phyloP scores from a whole-genome alignment of 495 filamentous ascomycete genomes.

The Tetracladium setigerum region DNA sequence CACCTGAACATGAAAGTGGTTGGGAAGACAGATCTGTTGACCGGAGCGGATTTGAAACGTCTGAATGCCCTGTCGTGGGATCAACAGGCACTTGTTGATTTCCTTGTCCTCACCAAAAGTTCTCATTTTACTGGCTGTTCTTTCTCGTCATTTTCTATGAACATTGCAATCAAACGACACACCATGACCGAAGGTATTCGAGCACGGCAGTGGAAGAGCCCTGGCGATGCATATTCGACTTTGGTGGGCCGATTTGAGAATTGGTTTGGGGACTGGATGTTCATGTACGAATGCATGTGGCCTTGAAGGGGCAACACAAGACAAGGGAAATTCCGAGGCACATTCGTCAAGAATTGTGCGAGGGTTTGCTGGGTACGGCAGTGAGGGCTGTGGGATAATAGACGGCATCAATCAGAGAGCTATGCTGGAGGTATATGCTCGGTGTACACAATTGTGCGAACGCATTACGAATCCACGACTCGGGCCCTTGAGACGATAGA shows the following conservation, averaged over 20 bases:
- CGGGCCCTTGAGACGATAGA: too few relatives aligned
- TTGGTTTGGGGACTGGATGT: constrained; percentile 21
- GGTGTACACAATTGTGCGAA: too few relatives aligned
- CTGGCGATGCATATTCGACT: constrained; percentile 13
- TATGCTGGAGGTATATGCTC: too few relatives aligned
- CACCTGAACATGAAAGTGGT: constrained; percentile 10
- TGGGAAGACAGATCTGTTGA: constrained; percentile 14
- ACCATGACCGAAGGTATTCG: constrained; percentile 16
- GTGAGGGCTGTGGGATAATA: too few relatives aligned
- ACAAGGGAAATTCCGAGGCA: too few relatives aligned
- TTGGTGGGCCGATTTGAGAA: constrained; percentile 16
- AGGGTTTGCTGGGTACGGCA: too few relatives aligned
- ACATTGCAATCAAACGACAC: constrained; percentile 19
- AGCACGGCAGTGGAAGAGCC: constrained; percentile 15
- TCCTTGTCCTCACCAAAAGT: constrained; percentile 16
- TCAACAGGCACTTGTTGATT: constrained; percentile 20
- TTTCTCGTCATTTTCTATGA: constrained; percentile 20
- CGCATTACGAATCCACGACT: too few relatives aligned
- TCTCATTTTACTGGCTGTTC: constrained; percentile 18
- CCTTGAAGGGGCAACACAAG: constrained; percentile 6
- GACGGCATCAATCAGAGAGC: too few relatives aligned
- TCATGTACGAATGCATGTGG: constrained; percentile 23
- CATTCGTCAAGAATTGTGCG: too few relatives aligned
- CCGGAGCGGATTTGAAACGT: constrained; percentile 7
- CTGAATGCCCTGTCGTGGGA: constrained; percentile 11